Evolutionary conservation across 495 filamentous ascomycete species (phyloP), one percentile per base, ranked within the genome.

Genomic region (Oidiodendron maius): DNA sequence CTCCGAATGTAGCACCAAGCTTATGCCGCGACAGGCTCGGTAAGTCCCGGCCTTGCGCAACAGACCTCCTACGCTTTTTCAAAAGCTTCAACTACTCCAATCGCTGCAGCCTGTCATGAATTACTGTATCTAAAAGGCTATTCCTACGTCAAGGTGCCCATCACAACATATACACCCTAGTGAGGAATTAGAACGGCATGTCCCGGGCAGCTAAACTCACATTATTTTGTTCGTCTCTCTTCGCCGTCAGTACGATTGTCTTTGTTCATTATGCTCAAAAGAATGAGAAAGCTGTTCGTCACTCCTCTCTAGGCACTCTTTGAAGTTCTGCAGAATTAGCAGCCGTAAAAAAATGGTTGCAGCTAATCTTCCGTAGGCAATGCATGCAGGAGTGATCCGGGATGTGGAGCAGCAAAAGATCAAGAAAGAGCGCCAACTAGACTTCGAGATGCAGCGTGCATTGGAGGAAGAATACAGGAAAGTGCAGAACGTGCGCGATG

Each of bases 351-450:
- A 30, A 25, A 24, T 12, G 40, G 2, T 3, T 16, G 5, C 40
- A 41, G 51, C 43, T 44, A 41, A 55, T 53, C 47, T 49, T 21
- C 4, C 20, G 21, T 61, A 95, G 91, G 86, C 88, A 35, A 99
- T 99, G 93, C 93, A 99, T 62, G 78, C 80, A 48, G 94, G 94
- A 13, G 93, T 99, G 6, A 71, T 96, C 56, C 86, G 91, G 36
- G 94, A 97, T 57, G 86, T 95, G 71, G 91, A 97, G 59, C 91
- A 95, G 63, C 90, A 95, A 60, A 80, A 84, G 25, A 60, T 96
- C 41, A 95, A 96, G 69, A 75, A 77, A 55, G 86, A 94, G 63
- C 82, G 94, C 18, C 85, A 90, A 64, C 79, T 86, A 46, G 94
- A 99, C 52, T 99, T 97, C 58, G 89, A 96, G 50, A 78, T 91